Evolutionary conservation across 139 green algal species (phyloP).

Genomic region (Nannochloris sp.): DNA sequence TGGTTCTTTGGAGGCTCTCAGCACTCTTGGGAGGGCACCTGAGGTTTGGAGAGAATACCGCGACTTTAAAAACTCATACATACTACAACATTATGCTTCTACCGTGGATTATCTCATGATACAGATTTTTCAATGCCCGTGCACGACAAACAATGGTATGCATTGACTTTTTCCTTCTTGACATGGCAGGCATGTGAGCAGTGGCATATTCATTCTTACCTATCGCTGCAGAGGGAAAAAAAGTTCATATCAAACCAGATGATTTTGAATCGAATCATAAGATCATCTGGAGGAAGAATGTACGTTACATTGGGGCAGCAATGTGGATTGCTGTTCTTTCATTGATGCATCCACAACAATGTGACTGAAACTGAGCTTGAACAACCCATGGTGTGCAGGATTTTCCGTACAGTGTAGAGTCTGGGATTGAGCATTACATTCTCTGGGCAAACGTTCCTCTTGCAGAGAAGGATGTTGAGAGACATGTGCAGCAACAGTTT

Average conservation of each 20-base stretch:
- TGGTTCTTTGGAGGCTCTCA: not conserved
- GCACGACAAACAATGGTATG: constrained; percentile 3
- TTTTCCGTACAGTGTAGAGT: constrained; percentile 7
- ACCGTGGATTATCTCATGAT: constrained; percentile 2
- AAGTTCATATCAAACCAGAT: too few species aligned
- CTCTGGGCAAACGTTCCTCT: constrained; percentile 3
- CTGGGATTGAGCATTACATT: constrained; percentile 6
- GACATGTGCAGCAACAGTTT: not conserved
- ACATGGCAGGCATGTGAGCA: too few species aligned
- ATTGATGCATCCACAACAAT: not conserved
- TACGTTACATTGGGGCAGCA: too few species aligned
- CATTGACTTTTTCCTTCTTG: not conserved
- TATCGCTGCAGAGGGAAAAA: too few species aligned
- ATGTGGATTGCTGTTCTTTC: too few species aligned
- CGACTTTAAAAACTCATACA: not conserved
- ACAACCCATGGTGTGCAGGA: not conserved
- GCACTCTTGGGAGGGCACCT: not conserved
- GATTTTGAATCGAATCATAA: too few species aligned
- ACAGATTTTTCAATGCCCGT: not conserved
- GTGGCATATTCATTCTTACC: too few species aligned
- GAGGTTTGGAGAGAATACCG: not conserved
- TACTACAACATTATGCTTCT: not conserved
- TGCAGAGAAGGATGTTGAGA: not conserved
- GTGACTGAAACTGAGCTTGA: not conserved
- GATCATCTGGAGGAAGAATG: too few species aligned